Evolutionary conservation across 2,329 filamentous ascomycete genomes (phyloP).

Genomic region (Neocucurbitaria cava): DNA sequence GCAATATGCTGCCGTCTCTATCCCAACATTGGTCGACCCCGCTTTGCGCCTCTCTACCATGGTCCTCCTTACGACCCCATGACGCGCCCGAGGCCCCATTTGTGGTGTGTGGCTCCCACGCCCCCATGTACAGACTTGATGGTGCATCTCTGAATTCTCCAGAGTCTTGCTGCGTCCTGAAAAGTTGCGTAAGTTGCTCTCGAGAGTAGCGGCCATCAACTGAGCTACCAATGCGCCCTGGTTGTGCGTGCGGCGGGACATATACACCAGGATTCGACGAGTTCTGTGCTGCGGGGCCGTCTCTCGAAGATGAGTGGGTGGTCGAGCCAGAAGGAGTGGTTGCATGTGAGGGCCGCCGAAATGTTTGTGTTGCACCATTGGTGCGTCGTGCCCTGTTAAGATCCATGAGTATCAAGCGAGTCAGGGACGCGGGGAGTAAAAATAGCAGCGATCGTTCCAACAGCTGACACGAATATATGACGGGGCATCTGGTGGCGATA

Average conservation of each 20-base stretch:
- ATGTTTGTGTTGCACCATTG: conserved; percentile 72
- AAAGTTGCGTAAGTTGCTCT: conserved; percentile 80
- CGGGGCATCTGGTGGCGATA: conserved; percentile 15
- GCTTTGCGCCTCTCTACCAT: conserved; percentile 70
- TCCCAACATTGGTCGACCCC: conserved; percentile 97
- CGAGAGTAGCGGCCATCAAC: conserved; percentile 73
- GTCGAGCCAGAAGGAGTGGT: conserved; percentile 57
- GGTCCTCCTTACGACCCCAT: conserved; percentile 81
- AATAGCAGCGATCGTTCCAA: conserved; percentile 15
- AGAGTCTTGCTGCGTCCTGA: conserved; percentile 63
- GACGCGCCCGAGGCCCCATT: conserved; percentile 66
- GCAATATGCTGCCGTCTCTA: conserved; percentile 69
- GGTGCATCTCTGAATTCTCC: conserved; percentile 66
- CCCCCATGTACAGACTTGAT: conserved; percentile 72
- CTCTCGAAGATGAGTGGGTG: conserved; percentile 40
- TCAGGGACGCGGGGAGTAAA: conserved; percentile 8
- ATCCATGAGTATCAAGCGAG: conserved; percentile 22
- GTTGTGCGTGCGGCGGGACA: conserved; percentile 67
- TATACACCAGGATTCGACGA: conserved; percentile 59
- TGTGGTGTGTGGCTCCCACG: conserved; percentile 78
- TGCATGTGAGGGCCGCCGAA: conserved; percentile 68
- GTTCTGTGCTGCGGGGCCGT: conserved; percentile 34
- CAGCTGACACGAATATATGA: conserved; percentile 7
- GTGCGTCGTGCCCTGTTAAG: conserved; percentile 66
- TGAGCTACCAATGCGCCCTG: conserved; percentile 64